Evolutionary conservation across 352 stramenopile genomes (phyloP).

Genomic region (Pythium volutum): DNA sequence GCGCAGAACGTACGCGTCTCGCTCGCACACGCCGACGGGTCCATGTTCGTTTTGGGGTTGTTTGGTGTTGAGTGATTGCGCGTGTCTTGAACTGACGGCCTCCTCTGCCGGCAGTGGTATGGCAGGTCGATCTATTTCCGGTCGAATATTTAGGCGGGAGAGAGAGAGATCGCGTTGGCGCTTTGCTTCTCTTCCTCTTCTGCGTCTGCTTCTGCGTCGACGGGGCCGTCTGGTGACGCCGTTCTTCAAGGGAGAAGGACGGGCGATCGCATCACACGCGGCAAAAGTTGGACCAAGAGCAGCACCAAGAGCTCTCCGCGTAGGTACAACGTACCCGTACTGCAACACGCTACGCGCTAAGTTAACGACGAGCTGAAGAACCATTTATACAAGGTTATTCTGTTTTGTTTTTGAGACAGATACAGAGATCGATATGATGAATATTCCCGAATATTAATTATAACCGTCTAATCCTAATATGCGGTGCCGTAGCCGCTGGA

Average conservation of each 20-base stretch:
- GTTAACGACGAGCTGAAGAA: neutral
- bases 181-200: neutral
- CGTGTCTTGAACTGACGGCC: neutral
- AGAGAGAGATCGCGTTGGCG: neutral
- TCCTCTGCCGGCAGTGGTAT: neutral
- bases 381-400: neutral
- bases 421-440: no score
- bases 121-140: no score
- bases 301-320: neutral
- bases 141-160: neutral
- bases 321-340: neutral
- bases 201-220: constrained; percentile 8
- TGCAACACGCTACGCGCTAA: neutral
- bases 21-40: constrained; percentile 28
- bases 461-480: neutral
- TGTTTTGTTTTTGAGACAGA: no score
- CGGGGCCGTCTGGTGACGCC: neutral
- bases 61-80: neutral
- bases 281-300: no score
- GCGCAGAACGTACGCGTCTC: constrained; percentile 45
- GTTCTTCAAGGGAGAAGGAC: constrained; percentile 4
- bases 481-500: neutral
- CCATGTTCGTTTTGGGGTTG: neutral
- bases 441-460: neutral
- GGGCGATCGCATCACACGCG: neutral